phyloP scores from a whole-genome alignment of 148 eudicot genomes.

The Rhododendron simsii region DNA sequence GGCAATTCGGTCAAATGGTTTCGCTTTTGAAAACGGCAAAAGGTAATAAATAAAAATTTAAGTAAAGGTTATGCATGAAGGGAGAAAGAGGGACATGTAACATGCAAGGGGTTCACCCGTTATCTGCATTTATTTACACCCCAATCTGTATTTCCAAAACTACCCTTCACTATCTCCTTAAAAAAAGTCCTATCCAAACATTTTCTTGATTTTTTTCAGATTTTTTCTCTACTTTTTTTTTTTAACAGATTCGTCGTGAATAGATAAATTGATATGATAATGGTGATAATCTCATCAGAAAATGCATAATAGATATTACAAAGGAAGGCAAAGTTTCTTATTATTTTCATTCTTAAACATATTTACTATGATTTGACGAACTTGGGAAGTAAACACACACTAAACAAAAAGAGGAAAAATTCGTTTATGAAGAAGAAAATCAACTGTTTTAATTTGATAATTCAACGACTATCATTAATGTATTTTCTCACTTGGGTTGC shows the following conservation, averaged over 20 bases:
- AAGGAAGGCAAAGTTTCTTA: background rate
- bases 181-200: background rate
- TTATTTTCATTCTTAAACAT: background rate
- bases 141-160: constrained; percentile 1
- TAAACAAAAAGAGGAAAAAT: background rate
- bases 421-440: background rate
- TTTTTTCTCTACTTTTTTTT: background rate
- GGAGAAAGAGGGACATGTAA: constrained; percentile 20
- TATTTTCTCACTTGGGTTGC: background rate
- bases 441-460: background rate
- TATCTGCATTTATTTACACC: constrained; percentile 14
- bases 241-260: background rate
- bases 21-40: constrained; percentile 25
- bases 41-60: constrained; percentile 6
- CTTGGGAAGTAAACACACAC: background rate
- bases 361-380: background rate
- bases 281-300: background rate
- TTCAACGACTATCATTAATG: background rate
- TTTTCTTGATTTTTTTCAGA: background rate
- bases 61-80: constrained; percentile 5
- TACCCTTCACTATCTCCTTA: background rate
- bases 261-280: background rate
- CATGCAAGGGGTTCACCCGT: constrained; percentile 22
- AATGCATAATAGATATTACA: background rate
- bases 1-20: background rate